Evolutionary conservation across 176 grass and related monocot species (phyloP), one percentile per base, ranked within the genome.

Genomic region (Luzula sylvatica): DNA sequence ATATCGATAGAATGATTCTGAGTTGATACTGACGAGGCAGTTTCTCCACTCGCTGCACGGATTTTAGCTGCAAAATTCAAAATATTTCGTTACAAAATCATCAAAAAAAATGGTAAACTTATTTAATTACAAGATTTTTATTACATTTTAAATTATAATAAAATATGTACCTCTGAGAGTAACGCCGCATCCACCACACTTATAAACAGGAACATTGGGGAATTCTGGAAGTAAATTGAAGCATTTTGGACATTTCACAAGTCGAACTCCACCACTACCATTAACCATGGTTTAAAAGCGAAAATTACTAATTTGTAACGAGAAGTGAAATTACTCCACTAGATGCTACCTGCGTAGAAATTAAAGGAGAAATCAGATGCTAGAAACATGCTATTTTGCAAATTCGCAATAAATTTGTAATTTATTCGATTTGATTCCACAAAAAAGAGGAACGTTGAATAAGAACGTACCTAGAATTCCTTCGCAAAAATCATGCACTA

Each of bases 181-280:
- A 47, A 74, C 68, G 53, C 29, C 16, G 26, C 92, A 98, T 65
- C 65, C 78, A 2, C 92, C 85, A 8, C 92, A 98, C 24, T 11
- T 43, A 67, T 98, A 98, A 26, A 90, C 68, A 0, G 75, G 42
- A 68, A 69, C 68, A 48, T 74, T 58, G 5, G 70, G 35, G 28
- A 68, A 59, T 61, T 98, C 92, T 2, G 85, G 67, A 2, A 98
- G 92, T 75, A 90, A 0, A 16, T 77, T 75, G 0, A 22, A 8
- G 59, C 92, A 98, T 27, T 75, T 98, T 15, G 85, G 92, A 65
- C 92, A 98, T 79, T 61, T 86, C 43, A 98, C 92, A 40, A 80
- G 53, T 39, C 78, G 84, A 25, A 77, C 51, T 32, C 68, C 26
- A 56, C 29, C 50, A 14, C 63, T 39, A 40, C 71, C 12, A 38